Percentiles rank a stretch among this genome's conserved stretches.
phyloP scores from a whole-genome alignment of 495 filamentous ascomycete genomes.

The Bryoglossum gracile region DNA sequence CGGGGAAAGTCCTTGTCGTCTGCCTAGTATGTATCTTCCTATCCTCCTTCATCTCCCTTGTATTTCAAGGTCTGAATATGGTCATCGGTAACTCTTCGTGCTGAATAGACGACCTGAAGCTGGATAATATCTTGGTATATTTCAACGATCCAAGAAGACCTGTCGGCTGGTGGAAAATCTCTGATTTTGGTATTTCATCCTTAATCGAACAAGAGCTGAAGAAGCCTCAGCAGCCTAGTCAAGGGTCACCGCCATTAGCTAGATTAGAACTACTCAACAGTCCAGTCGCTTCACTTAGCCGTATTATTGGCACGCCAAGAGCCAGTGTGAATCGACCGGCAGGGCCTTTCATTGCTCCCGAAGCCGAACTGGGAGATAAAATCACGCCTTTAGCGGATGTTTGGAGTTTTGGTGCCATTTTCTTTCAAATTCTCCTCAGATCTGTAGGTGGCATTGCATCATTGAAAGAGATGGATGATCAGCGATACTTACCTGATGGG shows the following conservation, averaged over 20 bases:
- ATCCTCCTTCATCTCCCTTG: too few relatives aligned
- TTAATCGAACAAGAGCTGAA: constrained; percentile 8
- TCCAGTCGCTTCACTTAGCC: not conserved
- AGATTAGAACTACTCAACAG: not conserved
- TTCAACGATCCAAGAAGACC: not conserved
- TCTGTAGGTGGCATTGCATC: constrained; percentile 8
- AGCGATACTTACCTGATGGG: not conserved
- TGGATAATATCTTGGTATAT: constrained; percentile 24
- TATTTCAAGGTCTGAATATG: too few relatives aligned
- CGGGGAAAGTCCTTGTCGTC: not conserved
- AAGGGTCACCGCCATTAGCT: not conserved
- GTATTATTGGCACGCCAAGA: not conserved
- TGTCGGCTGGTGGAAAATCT: constrained; percentile 27
- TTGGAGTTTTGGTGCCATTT: constrained; percentile 27
- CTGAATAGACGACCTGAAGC: constrained; percentile 29
- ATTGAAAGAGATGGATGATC: constrained; percentile 3
- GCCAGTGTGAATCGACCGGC: not conserved
- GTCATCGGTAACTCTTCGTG: too few relatives aligned
- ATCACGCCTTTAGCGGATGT: constrained; percentile 22
- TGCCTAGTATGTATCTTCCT: too few relatives aligned
- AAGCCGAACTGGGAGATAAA: constrained; percentile 10
- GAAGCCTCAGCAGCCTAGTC: not conserved
- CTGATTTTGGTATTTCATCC: constrained; percentile 25
- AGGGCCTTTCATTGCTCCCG: constrained; percentile 23
- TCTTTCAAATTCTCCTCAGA: constrained; percentile 21